These are phyloP conservation scores for Phaeosphaeriaceae sp. DNA, from an alignment of 2,329 filamentous ascomycete species.

Conservation along the genomic window DNA sequence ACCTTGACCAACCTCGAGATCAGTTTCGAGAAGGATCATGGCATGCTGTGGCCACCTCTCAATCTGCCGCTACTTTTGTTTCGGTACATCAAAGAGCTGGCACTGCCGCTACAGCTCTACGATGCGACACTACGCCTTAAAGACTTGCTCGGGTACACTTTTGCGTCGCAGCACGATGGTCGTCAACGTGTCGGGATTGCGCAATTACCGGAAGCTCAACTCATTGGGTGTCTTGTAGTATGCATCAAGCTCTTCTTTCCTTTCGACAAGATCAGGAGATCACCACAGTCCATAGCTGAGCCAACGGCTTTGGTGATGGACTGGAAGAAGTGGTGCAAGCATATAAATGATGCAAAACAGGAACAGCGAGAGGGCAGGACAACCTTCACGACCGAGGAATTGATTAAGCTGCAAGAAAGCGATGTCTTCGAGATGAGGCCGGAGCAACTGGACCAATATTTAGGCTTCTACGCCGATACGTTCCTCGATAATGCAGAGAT, in stretches of 20 bases:
- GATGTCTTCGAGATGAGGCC: constrained; percentile 69
- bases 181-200: constrained; percentile 27
- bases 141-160: constrained; percentile 59
- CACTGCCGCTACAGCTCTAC: constrained; percentile 76
- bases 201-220: constrained; percentile 71
- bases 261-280: constrained; percentile 65
- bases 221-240: constrained; percentile 75
- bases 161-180: constrained; percentile 60
- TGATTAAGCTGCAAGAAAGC: constrained; percentile 63
- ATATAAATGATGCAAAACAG: constrained; percentile 13
- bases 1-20: constrained; percentile 67
- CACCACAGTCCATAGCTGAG: constrained; percentile 60
- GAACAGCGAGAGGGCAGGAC: constrained; percentile 8
- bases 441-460: constrained; percentile 73
- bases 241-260: constrained; percentile 82
- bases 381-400: constrained; percentile 49
- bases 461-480: constrained; percentile 76
- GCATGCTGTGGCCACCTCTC: constrained; percentile 73
- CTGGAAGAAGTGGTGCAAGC: constrained; percentile 72
- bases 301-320: constrained; percentile 68
- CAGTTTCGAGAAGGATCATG: constrained; percentile 72
- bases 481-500: constrained; percentile 61
- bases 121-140: constrained; percentile 65
- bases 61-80: constrained; percentile 74
- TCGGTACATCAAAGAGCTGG: constrained; percentile 73